phyloP scores from a whole-genome alignment of 345 rosid genomes.

The Acer negundo region DNA sequence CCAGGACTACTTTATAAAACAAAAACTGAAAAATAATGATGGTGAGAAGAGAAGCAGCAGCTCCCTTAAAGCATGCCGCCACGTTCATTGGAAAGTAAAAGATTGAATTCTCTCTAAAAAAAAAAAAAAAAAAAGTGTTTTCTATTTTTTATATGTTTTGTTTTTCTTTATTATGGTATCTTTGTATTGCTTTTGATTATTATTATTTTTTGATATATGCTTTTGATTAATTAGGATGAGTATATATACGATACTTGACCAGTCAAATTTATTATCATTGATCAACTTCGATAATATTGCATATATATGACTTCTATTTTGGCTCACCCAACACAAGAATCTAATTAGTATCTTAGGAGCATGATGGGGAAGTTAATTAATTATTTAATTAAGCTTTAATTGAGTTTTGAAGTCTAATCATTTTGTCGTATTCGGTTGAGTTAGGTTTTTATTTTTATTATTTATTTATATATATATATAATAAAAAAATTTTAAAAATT shows the following conservation, averaged over 20 bases:
- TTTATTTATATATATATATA: too few species aligned
- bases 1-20: not conserved
- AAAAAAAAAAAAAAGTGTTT: not conserved
- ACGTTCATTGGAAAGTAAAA: conserved; percentile 23
- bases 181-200: too few species aligned
- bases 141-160: not conserved
- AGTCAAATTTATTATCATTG: not conserved
- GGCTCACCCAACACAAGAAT: not conserved
- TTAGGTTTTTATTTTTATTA: too few species aligned
- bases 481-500: too few species aligned
- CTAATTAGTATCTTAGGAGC: not conserved
- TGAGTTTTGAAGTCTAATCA: conserved; percentile 1
- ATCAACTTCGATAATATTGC: not conserved
- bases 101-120: not conserved
- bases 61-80: conserved; percentile 33
- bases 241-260: not conserved
- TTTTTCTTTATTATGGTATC: too few species aligned
- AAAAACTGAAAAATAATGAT: not conserved
- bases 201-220: too few species aligned
- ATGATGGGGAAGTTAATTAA: not conserved
- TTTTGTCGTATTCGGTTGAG: not conserved
- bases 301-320: not conserved
- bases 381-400: not conserved
- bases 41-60: conserved; percentile 15
- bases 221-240: not conserved